Evolutionary conservation across 768 basidiomycete species (phyloP).

Genomic region (Gloeostereum incarnatum): DNA sequence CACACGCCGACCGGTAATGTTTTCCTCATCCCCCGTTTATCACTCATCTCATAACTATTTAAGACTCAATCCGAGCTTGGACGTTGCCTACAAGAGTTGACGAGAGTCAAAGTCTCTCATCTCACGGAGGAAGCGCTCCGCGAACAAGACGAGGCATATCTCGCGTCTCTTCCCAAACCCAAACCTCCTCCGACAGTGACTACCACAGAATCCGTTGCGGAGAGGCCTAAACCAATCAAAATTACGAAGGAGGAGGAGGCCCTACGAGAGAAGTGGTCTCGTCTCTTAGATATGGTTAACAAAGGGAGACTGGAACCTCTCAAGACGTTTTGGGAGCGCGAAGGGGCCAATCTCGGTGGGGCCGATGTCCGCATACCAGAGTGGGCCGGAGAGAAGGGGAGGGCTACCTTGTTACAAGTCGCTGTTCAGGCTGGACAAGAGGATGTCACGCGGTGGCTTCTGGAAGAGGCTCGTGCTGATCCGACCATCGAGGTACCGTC

Average conservation of each 20-base stretch:
- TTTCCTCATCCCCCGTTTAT: constrained; percentile 1
- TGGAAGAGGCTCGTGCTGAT: constrained; percentile 70
- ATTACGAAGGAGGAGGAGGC: constrained; percentile 77
- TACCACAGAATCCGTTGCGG: constrained; percentile 25
- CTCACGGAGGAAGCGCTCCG: constrained; percentile 79
- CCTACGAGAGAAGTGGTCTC: constrained; percentile 69
- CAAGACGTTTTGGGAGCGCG: constrained; percentile 74
- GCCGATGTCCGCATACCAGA: constrained; percentile 59
- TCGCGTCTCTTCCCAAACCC: constrained; percentile 82
- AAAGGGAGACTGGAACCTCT: constrained; percentile 81
- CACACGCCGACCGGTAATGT: constrained; percentile 82
- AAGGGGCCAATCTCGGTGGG: constrained; percentile 46
- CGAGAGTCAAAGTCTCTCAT: constrained; percentile 76
- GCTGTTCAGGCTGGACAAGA: constrained; percentile 70
- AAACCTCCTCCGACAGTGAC: constrained; percentile 37
- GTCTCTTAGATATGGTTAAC: constrained; percentile 84
- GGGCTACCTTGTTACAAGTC: constrained; percentile 65
- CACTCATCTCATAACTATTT: neutral
- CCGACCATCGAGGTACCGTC: constrained; percentile 62
- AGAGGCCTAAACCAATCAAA: constrained; percentile 43
- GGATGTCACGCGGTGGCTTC: constrained; percentile 63
- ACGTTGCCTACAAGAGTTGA: constrained; percentile 82
- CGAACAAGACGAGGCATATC: constrained; percentile 81
- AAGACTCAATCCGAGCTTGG: constrained; percentile 87
- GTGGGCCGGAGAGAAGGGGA: constrained; percentile 50